These are phyloP conservation scores for Euphorbia tirucalli DNA, from an alignment of 345 rosid species.

Conservation along the genomic window DNA sequence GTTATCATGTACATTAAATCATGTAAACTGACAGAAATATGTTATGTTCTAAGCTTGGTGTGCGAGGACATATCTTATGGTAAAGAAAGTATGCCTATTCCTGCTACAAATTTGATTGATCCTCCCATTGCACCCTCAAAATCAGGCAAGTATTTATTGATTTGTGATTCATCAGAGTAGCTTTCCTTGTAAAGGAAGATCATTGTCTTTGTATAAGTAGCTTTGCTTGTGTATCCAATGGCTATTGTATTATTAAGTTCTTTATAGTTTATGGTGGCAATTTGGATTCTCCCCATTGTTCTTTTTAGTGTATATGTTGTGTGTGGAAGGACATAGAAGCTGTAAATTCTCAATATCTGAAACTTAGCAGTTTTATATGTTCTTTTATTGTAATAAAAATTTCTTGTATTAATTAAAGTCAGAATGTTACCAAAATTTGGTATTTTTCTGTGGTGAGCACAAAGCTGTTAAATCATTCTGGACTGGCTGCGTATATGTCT, in stretches of 20 bases:
- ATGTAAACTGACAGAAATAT: conserved; percentile 1
- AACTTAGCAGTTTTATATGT: not conserved
- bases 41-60: conserved; percentile 19
- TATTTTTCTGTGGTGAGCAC: not conserved
- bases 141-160: conserved; percentile 20
- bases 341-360: not conserved
- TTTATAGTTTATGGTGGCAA: not conserved
- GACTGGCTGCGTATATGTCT: not conserved
- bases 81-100: conserved; percentile 21
- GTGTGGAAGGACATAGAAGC: not conserved
- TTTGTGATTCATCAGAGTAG: not conserved
- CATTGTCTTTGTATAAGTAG: not conserved
- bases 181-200: not conserved
- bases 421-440: not conserved
- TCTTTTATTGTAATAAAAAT: not conserved
- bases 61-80: conserved; percentile 27
- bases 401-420: not conserved
- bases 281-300: not conserved
- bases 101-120: conserved; percentile 26
- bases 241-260: not conserved
- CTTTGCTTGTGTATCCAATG: not conserved
- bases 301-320: not conserved
- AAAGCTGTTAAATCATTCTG: not conserved
- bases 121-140: conserved; percentile 22
- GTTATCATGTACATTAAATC: conserved; percentile 1